Evolutionary conservation across 1,284 basidiomycete genomes (phyloP).

Genomic region (Tilletiaria anomala): DNA sequence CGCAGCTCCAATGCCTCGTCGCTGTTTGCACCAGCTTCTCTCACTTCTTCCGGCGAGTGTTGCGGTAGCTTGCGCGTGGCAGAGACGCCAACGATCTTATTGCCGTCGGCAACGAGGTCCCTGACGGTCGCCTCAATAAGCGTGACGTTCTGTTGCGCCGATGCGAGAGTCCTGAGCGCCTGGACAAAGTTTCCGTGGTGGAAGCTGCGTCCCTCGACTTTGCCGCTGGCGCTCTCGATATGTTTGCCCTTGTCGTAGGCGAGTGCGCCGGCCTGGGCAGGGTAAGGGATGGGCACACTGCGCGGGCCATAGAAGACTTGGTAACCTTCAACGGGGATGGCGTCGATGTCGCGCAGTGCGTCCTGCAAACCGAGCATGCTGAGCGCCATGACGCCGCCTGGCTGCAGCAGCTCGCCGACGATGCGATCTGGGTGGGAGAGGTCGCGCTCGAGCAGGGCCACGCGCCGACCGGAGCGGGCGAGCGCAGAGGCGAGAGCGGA

Average conservation of each 20-base stretch:
- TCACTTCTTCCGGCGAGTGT: neutral
- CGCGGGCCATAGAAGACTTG: slow-evolving; percentile 53
- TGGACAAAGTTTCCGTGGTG: slow-evolving; percentile 90
- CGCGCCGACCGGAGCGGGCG: slow-evolving; percentile 44
- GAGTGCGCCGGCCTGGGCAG: slow-evolving; percentile 41
- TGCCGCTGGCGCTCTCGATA: slow-evolving; percentile 35
- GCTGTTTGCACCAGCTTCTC: slow-evolving; percentile 1
- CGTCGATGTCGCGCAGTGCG: slow-evolving; percentile 68
- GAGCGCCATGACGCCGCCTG: slow-evolving; percentile 71
- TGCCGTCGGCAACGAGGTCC: slow-evolving; percentile 18
- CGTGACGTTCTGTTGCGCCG: slow-evolving; percentile 30
- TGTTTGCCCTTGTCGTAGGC: neutral
- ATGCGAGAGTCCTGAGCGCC: slow-evolving; percentile 57
- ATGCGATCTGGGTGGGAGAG: slow-evolving; percentile 86
- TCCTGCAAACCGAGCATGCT: slow-evolving; percentile 59
- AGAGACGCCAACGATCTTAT: slow-evolving; percentile 15
- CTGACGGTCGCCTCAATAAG: slow-evolving; percentile 24
- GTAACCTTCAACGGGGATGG: slow-evolving; percentile 73
- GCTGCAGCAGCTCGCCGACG: slow-evolving; percentile 91
- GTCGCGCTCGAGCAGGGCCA: slow-evolving; percentile 47
- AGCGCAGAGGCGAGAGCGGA: slow-evolving; percentile 29
- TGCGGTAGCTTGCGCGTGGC: slow-evolving; percentile 15
- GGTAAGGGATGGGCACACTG: slow-evolving; percentile 76
- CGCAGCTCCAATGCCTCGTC: slow-evolving; percentile 39
- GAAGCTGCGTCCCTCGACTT: slow-evolving; percentile 57